Evolutionary conservation across 345 rosid species (phyloP).

Genomic region (Populus nigra): DNA sequence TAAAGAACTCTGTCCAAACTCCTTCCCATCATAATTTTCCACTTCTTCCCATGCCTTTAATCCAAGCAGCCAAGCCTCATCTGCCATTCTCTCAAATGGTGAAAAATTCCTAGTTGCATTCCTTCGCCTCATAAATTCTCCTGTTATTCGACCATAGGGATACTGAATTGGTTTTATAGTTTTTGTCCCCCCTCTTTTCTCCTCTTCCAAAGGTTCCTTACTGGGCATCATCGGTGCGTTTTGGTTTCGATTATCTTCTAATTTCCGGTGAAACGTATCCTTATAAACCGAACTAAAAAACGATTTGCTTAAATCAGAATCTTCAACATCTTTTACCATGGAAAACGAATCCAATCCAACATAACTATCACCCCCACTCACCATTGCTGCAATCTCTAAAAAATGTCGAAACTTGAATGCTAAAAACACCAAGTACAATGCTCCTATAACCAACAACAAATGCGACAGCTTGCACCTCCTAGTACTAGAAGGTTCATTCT

Average conservation of each 20-base stretch:
- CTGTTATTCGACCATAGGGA: constrained; percentile 72
- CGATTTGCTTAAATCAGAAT: constrained; percentile 56
- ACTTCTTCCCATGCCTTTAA: constrained; percentile 87
- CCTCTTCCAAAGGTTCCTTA: constrained; percentile 47
- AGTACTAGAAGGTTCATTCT: constrained; percentile 47
- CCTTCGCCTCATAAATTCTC: constrained; percentile 66
- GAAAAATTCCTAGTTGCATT: constrained; percentile 63
- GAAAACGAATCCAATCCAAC: constrained; percentile 45
- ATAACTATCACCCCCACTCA: constrained; percentile 67
- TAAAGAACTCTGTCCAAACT: constrained; percentile 35
- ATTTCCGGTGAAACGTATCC: constrained; percentile 62
- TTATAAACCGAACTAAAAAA: constrained; percentile 52
- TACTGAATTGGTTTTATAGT: constrained; percentile 55
- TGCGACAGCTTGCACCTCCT: constrained; percentile 83
- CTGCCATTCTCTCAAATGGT: constrained; percentile 75
- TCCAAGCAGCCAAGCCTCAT: constrained; percentile 93
- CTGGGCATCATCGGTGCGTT: constrained; percentile 56
- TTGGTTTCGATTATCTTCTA: constrained; percentile 57
- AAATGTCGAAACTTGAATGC: constrained; percentile 82
- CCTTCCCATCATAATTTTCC: constrained; percentile 48
- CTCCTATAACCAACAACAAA: constrained; percentile 58
- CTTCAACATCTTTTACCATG: constrained; percentile 34
- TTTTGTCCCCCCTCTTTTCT: constrained; percentile 21
- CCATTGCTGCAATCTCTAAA: constrained; percentile 58
- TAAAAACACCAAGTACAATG: constrained; percentile 69